These are phyloP conservation scores for Hydnomerulius pinastri DNA, from an alignment of 768 basidiomycete species.

Conservation along the genomic window DNA sequence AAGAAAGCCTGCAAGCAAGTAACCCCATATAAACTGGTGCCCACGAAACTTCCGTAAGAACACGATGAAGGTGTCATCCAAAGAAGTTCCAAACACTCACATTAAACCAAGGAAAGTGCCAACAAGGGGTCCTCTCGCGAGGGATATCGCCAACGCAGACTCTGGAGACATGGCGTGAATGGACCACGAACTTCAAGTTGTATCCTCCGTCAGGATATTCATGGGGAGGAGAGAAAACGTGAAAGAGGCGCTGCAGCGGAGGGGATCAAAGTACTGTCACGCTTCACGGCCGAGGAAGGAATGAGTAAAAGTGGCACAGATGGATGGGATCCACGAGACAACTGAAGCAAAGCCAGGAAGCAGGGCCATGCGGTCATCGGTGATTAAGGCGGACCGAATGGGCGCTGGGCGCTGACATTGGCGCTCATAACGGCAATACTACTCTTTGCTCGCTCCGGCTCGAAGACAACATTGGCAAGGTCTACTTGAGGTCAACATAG, in stretches of 20 bases:
- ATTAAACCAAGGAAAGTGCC: conserved; percentile 2
- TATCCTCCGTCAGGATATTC: background rate
- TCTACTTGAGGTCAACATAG: no score
- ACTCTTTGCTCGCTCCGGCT: no score
- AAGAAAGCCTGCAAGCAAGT: conserved; percentile 30
- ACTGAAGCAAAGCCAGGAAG: no score
- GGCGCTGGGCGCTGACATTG: no score
- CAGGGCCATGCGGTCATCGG: no score
- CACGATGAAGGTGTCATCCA: background rate
- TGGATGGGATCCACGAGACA: no score
- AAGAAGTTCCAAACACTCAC: background rate
- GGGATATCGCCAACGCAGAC: background rate
- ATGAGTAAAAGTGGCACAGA: no score
- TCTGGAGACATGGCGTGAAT: background rate
- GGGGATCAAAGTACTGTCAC: background rate
- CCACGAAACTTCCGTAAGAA: background rate
- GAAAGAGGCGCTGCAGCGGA: background rate
- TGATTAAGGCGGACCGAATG: no score
- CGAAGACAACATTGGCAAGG: no score
- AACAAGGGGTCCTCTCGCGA: background rate
- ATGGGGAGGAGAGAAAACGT: background rate
- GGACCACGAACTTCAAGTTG: background rate
- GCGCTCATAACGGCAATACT: no score
- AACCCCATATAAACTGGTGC: conserved; percentile 7
- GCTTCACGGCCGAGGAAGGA: background rate